These are phyloP conservation scores for Candida saitoana DNA, from an alignment of 805 yeast genomes.

Conservation along the genomic window DNA sequence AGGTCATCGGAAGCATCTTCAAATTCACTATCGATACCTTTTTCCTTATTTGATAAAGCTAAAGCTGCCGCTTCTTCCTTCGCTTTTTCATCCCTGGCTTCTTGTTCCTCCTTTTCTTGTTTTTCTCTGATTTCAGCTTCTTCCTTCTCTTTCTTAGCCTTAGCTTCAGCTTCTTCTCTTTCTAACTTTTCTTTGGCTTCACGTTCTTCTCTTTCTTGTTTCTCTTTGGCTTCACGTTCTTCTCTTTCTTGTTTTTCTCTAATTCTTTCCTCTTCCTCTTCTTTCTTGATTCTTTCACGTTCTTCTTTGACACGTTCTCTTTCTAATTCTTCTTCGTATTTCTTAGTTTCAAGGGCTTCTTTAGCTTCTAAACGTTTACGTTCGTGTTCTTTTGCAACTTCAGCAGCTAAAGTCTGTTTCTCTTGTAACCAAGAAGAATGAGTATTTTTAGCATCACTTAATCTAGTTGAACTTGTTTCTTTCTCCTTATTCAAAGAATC, in stretches of 20 bases:
- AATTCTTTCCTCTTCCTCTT: slow-evolving; percentile 19
- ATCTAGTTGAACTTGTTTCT: slow-evolving; percentile 30
- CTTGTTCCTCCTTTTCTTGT: slow-evolving; percentile 16
- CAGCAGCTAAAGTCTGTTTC: slow-evolving; percentile 39
- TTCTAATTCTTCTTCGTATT: slow-evolving; percentile 25
- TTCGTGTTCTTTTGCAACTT: slow-evolving; percentile 32
- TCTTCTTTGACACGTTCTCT: slow-evolving; percentile 35
- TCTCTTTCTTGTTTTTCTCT: slow-evolving; percentile 17
- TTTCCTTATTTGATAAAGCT: not conserved
- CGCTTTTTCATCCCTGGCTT: slow-evolving; percentile 9
- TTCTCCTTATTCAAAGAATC: slow-evolving; percentile 35
- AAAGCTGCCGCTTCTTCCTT: slow-evolving; percentile 20
- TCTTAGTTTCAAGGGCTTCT: slow-evolving; percentile 35
- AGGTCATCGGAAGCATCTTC: slow-evolving; percentile 6
- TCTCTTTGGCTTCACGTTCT: slow-evolving; percentile 13
- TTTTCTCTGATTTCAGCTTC: slow-evolving; percentile 12
- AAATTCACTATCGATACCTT: slow-evolving; percentile 1
- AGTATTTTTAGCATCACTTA: slow-evolving; percentile 39
- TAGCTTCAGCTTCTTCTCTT: slow-evolving; percentile 12
- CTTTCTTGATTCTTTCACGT: slow-evolving; percentile 30
- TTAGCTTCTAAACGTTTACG: slow-evolving; percentile 38
- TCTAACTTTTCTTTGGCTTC: slow-evolving; percentile 14
- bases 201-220: slow-evolving; percentile 9
- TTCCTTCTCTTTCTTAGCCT: slow-evolving; percentile 10
- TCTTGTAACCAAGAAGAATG: slow-evolving; percentile 43